A percentile compares a stretch with the other conserved stretches of the same genome.
Evolutionary conservation across 768 basidiomycete genomes (phyloP).

Genomic region (Kwoniella dejecticola): DNA sequence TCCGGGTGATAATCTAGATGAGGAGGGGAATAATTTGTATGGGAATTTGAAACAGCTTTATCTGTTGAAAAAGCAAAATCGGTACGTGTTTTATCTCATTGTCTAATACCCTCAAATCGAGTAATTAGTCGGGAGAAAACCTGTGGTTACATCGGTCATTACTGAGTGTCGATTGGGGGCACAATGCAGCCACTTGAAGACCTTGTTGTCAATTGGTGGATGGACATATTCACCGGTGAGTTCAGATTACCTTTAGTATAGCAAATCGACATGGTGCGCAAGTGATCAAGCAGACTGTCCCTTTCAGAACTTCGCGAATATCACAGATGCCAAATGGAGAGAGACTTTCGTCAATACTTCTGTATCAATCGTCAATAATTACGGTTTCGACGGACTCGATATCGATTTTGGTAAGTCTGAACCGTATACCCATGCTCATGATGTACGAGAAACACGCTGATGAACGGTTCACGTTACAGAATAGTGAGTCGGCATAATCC

Average conservation of each 20-base stretch:
- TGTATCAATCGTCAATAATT: slow-evolving; percentile 78
- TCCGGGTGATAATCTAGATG: slow-evolving; percentile 86
- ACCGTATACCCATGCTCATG: too few relatives aligned
- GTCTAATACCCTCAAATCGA: too few relatives aligned
- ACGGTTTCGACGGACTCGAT: slow-evolving; percentile 75
- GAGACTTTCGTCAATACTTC: slow-evolving; percentile 75
- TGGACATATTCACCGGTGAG: slow-evolving; percentile 59
- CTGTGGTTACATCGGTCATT: too few relatives aligned
- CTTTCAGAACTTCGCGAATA: slow-evolving; percentile 71
- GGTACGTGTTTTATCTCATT: too few relatives aligned
- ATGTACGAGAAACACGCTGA: too few relatives aligned
- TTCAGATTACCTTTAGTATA: too few relatives aligned
- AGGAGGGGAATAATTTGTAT: slow-evolving; percentile 83
- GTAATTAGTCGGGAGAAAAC: too few relatives aligned
- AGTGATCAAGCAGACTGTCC: neutral
- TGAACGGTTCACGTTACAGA: neutral
- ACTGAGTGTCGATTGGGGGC: too few relatives aligned
- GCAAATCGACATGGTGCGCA: neutral
- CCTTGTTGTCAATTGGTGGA: slow-evolving; percentile 83
- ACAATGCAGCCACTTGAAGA: slow-evolving; percentile 61
- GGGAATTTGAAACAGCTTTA: slow-evolving; percentile 94
- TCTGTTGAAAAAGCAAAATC: slow-evolving; percentile 79
- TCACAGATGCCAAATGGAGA: slow-evolving; percentile 66
- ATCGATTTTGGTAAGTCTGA: slow-evolving; percentile 6
- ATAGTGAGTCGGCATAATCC: neutral